These are phyloP conservation scores for Oryza punctata DNA, from an alignment of 176 grass and related monocot species.

Conservation along the genomic window DNA sequence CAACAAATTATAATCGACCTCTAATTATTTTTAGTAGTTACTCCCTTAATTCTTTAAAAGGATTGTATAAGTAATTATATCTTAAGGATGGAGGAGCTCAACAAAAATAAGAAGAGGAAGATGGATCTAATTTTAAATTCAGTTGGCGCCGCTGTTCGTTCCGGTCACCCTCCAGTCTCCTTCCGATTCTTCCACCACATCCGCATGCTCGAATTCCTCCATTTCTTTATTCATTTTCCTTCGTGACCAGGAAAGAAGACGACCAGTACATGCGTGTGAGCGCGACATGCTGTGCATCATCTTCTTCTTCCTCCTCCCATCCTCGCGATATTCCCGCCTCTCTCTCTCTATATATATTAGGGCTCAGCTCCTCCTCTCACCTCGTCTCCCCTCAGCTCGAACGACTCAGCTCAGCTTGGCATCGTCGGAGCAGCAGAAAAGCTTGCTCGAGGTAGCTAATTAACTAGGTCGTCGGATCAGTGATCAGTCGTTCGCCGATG, in stretches of 20 bases:
- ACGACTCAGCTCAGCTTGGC: background rate
- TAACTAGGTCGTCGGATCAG: background rate
- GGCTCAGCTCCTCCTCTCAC: background rate
- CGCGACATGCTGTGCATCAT: background rate
- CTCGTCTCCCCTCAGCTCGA: too few relatives aligned
- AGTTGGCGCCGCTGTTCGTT: background rate
- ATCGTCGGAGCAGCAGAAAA: background rate
- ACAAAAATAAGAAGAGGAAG: too few relatives aligned
- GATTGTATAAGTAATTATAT: too few relatives aligned
- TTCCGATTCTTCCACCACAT: constrained; percentile 9
- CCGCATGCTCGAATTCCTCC: constrained; percentile 48
- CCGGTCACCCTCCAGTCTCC: constrained; percentile 9
- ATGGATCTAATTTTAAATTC: too few relatives aligned
- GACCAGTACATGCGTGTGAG: constrained; percentile 20
- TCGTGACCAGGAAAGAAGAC: constrained; percentile 3
- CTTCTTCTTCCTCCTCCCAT: background rate
- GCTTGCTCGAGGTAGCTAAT: background rate
- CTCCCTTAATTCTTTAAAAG: too few relatives aligned
- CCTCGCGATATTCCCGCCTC: background rate
- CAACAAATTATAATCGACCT: too few relatives aligned
- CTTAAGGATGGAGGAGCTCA: too few relatives aligned
- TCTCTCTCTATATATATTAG: constrained; percentile 33
- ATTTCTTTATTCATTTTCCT: constrained; percentile 13
- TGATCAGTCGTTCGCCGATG: background rate
- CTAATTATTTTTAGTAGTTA: too few relatives aligned